Conservation (phyloP, 331 rosid genomes). For the Pyracantha coccinea region DNA sequence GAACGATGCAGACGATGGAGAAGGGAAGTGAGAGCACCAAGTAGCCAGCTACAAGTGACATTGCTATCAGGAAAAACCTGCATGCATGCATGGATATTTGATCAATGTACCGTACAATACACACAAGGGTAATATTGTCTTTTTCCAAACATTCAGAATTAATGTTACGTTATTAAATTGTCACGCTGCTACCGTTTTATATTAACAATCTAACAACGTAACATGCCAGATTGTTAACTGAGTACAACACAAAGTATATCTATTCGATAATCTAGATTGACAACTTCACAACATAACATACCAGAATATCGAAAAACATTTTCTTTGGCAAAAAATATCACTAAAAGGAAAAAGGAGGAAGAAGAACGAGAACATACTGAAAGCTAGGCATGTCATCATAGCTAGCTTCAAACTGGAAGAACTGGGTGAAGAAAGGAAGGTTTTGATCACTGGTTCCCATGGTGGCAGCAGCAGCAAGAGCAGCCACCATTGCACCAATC, state of each 20-base stretch:
- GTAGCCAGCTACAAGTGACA: conserved; percentile 68
- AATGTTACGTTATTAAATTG: not conserved
- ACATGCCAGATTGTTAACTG: too few species aligned
- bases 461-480: conserved; percentile 56
- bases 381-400: conserved; percentile 68
- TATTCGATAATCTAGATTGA: not conserved
- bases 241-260: too few species aligned
- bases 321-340: too few species aligned
- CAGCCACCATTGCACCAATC: conserved; percentile 54
- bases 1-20: conserved; percentile 57
- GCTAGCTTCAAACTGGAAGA: conserved; percentile 83
- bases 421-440: conserved; percentile 93
- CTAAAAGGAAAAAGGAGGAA: too few species aligned
- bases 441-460: conserved; percentile 76
- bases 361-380: conserved; percentile 32
- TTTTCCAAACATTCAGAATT: too few species aligned
- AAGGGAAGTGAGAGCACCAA: conserved; percentile 72
- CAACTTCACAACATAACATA: not conserved
- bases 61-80: conserved; percentile 72
- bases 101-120: not conserved
- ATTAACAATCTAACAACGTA: not conserved
- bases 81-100: conserved; percentile 1
- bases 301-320: too few species aligned
- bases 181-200: not conserved
- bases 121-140: too few species aligned